These are phyloP conservation scores for Rhizomucor miehei DNA, from an alignment of 371 early-diverging fungal species.

Conservation along the genomic window DNA sequence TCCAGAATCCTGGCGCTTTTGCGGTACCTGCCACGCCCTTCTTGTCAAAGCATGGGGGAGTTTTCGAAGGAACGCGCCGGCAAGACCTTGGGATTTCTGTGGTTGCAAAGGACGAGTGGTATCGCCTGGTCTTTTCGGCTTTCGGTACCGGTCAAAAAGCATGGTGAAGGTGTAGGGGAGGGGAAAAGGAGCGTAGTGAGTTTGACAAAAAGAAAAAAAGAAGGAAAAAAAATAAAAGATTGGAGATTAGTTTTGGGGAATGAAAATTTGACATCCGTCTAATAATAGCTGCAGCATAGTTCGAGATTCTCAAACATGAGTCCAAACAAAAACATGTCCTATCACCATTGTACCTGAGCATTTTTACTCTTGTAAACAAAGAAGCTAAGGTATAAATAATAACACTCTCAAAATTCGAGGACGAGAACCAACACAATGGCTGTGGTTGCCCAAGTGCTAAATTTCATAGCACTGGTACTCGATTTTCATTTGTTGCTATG, in stretches of 20 bases:
- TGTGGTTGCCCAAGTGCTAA: not conserved
- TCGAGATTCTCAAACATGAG: no score
- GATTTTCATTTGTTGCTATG: no score
- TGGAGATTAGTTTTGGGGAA: not conserved
- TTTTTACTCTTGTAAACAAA: no score
- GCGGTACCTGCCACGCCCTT: slow-evolving; percentile 15
- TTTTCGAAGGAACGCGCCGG: slow-evolving; percentile 31
- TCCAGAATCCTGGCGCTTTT: slow-evolving; percentile 15
- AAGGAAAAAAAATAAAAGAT: slow-evolving; percentile 1
- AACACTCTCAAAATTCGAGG: no score
- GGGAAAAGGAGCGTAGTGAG: not conserved
- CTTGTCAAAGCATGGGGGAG: slow-evolving; percentile 26
- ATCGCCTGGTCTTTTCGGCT: slow-evolving; percentile 24
- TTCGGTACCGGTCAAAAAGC: slow-evolving; percentile 41
- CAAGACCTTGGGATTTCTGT: slow-evolving; percentile 15
- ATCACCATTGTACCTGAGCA: no score
- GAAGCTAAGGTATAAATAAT: no score
- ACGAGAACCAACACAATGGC: no score
- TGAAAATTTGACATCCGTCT: no score
- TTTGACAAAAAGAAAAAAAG: slow-evolving; percentile 6
- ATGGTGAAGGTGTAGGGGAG: slow-evolving; percentile 12
- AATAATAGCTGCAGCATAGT: no score
- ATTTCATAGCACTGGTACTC: not conserved
- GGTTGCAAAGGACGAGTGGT: slow-evolving; percentile 1
- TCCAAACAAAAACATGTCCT: no score